phyloP scores from a whole-genome alignment of 106 monocot genomes.

The Dactylorhiza incarnata region DNA sequence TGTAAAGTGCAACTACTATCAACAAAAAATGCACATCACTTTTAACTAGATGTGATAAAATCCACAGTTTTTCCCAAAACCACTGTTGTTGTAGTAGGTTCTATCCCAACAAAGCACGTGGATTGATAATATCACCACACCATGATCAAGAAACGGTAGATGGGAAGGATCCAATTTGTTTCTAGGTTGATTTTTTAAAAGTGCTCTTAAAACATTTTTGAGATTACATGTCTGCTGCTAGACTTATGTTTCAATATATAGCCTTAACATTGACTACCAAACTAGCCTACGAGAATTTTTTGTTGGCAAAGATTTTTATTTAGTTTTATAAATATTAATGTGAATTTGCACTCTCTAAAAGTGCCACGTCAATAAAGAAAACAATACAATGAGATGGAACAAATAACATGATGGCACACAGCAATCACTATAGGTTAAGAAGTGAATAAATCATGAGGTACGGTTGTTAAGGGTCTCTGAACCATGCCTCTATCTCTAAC shows the following conservation, averaged over 20 bases:
- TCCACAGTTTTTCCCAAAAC: background rate
- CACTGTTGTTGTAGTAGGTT: background rate
- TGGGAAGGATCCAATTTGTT: background rate
- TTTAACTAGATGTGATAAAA: background rate
- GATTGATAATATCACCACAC: background rate
- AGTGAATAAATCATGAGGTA: background rate
- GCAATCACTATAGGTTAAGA: background rate
- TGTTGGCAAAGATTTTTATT: background rate
- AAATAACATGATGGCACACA: background rate
- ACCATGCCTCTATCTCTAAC: background rate
- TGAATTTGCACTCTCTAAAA: background rate
- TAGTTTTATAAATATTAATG: background rate
- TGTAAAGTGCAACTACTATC: background rate
- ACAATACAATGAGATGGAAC: background rate
- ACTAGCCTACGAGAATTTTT: no score
- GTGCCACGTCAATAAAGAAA: background rate
- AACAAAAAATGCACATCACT: background rate
- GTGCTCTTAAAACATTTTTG: background rate
- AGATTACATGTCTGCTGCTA: background rate
- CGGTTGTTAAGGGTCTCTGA: background rate
- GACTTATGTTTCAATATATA: background rate
- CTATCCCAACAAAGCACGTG: background rate
- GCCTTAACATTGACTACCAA: no score
- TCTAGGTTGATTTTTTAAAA: background rate
- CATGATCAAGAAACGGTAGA: background rate